Conservation (phyloP, 108 stramenopile genomes). For the Skeletonema tropicum region DNA sequence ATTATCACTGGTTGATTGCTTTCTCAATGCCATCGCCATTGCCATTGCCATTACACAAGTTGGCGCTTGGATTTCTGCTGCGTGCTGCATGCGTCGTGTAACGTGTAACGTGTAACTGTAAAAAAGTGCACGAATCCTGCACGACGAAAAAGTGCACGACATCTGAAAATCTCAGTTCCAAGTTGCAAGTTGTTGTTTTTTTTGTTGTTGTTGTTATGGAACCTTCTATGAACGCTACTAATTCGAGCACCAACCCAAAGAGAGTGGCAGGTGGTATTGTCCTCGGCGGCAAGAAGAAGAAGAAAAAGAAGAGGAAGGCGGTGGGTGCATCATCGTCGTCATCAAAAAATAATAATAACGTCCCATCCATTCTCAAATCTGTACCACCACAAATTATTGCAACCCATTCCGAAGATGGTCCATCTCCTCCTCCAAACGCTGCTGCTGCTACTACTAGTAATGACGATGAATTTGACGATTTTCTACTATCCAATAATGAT, state of each 20-base stretch:
- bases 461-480: slow-evolving; percentile 9
- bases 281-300: slow-evolving; percentile 5
- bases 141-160: no score
- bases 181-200: no score
- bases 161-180: no score
- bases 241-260: slow-evolving; percentile 12
- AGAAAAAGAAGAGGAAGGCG: slow-evolving; percentile 9
- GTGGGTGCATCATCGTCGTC: neutral
- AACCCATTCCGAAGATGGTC: no score
- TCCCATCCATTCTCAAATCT: slow-evolving; percentile 26
- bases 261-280: slow-evolving; percentile 30
- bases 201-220: neutral
- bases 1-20: no score
- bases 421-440: neutral
- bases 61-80: no score
- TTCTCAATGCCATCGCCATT: no score
- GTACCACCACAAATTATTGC: slow-evolving; percentile 6
- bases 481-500: neutral
- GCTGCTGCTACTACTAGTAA: neutral
- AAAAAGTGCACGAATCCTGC: no score
- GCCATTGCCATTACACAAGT: no score
- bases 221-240: neutral
- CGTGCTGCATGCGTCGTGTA: no score
- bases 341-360: neutral
- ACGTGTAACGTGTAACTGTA: no score